Conservation (phyloP, 1,284 basidiomycete species). For the Heliocybe sulcata region DNA sequence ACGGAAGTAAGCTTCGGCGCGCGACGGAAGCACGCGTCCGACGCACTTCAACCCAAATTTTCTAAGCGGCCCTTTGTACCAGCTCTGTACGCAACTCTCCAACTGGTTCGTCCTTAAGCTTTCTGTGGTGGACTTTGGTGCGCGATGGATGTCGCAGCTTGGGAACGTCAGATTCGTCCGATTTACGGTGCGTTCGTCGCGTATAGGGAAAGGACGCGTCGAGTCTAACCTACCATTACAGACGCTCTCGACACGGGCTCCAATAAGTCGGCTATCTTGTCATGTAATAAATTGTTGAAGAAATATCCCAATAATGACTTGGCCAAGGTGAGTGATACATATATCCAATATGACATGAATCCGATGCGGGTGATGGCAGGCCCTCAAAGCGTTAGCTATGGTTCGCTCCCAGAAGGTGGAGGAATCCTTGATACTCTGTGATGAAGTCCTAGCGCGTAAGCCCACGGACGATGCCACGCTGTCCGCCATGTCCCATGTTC, state of each 20-base stretch:
- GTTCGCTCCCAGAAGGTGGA: conserved; percentile 77
- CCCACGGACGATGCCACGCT: conserved; percentile 65
- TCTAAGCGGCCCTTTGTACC: too few relatives aligned
- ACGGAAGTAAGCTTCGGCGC: not conserved
- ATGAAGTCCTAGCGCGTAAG: conserved; percentile 67
- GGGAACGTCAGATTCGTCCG: conserved; percentile 74
- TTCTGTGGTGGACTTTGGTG: not conserved
- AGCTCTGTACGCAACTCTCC: not conserved
- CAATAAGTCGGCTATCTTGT: conserved; percentile 76
- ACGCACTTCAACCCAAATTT: not conserved
- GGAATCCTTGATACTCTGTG: conserved; percentile 71
- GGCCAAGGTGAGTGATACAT: conserved; percentile 48
- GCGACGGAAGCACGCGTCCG: not conserved
- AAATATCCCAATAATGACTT: conserved; percentile 67
- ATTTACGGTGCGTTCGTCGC: conserved; percentile 56
- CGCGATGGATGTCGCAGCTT: conserved; percentile 35
- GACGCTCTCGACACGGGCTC: conserved; percentile 80
- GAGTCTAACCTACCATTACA: conserved; percentile 19
- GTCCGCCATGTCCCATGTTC: conserved; percentile 74
- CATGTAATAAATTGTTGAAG: conserved; percentile 81
- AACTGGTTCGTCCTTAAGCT: not conserved
- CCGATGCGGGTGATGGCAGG: conserved; percentile 30
- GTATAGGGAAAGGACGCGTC: not conserved
- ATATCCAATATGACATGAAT: not conserved
- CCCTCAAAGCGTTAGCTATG: conserved; percentile 79